Conservation (phyloP, 2,329 filamentous ascomycete species). For the Penicillium sp. region DNA sequence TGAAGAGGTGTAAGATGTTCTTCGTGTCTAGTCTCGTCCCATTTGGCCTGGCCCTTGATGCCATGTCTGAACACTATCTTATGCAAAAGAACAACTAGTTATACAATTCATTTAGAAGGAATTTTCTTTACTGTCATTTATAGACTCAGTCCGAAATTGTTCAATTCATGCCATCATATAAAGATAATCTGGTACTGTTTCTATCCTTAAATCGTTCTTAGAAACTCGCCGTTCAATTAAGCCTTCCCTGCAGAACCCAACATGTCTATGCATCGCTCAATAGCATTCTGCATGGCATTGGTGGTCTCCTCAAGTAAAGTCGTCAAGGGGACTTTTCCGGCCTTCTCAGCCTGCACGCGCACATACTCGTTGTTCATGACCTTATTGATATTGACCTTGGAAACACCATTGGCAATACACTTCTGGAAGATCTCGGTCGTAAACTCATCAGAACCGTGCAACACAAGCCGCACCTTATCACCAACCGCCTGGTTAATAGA, state of each 20-base stretch:
- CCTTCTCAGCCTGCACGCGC: slow-evolving; percentile 45
- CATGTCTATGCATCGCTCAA: slow-evolving; percentile 56
- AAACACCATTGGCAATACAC: slow-evolving; percentile 54
- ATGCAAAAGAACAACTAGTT: too few relatives aligned
- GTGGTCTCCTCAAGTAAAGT: slow-evolving; percentile 54
- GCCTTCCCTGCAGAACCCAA: slow-evolving; percentile 39
- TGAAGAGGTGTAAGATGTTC: background rate
- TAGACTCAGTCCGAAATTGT: too few relatives aligned
- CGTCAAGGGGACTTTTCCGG: slow-evolving; percentile 51
- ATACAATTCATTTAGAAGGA: too few relatives aligned
- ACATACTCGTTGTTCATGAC: slow-evolving; percentile 53
- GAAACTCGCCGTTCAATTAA: background rate
- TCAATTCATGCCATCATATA: too few relatives aligned
- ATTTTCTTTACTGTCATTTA: too few relatives aligned
- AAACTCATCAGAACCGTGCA: slow-evolving; percentile 59
- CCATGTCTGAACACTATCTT: too few relatives aligned
- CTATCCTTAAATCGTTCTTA: too few relatives aligned
- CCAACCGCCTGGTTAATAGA: slow-evolving; percentile 49
- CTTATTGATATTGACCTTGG: slow-evolving; percentile 59
- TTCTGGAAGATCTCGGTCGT: slow-evolving; percentile 51
- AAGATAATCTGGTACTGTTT: too few relatives aligned
- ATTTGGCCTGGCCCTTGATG: too few relatives aligned
- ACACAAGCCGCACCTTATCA: slow-evolving; percentile 49
- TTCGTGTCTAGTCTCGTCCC: background rate
- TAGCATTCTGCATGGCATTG: slow-evolving; percentile 51